These are phyloP conservation scores for Colletotrichum higginsianum DNA, from an alignment of 2,329 filamentous ascomycete species.

Conservation along the genomic window DNA sequence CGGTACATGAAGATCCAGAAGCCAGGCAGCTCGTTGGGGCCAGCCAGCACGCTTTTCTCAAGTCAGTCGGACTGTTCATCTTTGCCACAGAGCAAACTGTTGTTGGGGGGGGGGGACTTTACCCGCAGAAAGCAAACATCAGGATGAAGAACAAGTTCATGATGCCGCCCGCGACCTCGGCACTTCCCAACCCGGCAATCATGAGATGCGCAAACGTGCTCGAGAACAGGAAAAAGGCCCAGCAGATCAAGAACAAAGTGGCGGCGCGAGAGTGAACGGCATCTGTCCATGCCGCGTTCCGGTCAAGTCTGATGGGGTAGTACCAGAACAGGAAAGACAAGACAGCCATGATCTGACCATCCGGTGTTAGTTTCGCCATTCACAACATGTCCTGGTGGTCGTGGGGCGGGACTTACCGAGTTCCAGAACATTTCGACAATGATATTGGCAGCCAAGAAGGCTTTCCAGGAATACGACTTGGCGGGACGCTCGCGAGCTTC, in stretches of 20 bases:
- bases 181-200: slow-evolving; percentile 74
- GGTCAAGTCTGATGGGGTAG: slow-evolving; percentile 76
- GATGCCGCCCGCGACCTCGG: slow-evolving; percentile 73
- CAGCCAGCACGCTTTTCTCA: slow-evolving; percentile 69
- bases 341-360: slow-evolving; percentile 62
- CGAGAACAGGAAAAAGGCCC: slow-evolving; percentile 75
- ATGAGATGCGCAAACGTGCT: slow-evolving; percentile 77
- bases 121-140: slow-evolving; percentile 69
- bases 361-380: not conserved
- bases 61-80: not conserved
- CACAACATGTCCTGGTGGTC: not conserved
- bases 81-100: no score
- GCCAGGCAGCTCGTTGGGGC: slow-evolving; percentile 68
- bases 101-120: not conserved
- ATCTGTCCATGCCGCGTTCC: slow-evolving; percentile 68
- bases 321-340: slow-evolving; percentile 77
- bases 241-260: slow-evolving; percentile 74
- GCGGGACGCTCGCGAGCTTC: slow-evolving; percentile 76
- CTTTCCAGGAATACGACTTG: slow-evolving; percentile 78
- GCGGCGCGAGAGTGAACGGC: slow-evolving; percentile 64
- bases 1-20: slow-evolving; percentile 84
- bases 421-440: slow-evolving; percentile 79
- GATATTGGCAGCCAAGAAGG: slow-evolving; percentile 76
- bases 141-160: slow-evolving; percentile 54
- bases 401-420: slow-evolving; percentile 48